Percentiles rank a stretch among this genome's conserved stretches.
phyloP scores from a whole-genome alignment of 106 monocot genomes.

The Allium sativum region DNA sequence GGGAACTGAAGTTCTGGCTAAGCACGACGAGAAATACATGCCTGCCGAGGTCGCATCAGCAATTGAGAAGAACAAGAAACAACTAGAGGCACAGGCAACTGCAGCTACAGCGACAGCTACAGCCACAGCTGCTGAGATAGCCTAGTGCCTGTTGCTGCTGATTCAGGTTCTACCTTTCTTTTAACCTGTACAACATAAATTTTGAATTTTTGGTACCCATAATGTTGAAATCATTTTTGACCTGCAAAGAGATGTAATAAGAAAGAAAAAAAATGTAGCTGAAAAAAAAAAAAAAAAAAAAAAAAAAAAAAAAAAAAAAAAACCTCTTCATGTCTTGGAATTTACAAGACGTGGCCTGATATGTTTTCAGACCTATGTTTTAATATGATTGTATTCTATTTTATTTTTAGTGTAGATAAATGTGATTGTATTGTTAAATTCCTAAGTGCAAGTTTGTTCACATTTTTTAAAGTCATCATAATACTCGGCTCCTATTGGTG shows the following conservation, averaged over 20 bases:
- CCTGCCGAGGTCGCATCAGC: constrained; percentile 89
- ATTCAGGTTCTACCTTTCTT: constrained; percentile 12
- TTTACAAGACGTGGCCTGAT: too few relatives aligned
- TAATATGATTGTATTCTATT: too few relatives aligned
- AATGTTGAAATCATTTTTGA: constrained; percentile 5
- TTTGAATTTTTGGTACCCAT: background rate
- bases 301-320: too few relatives aligned
- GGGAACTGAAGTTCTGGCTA: constrained; percentile 87
- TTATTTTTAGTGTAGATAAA: too few relatives aligned
- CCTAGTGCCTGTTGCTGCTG: background rate
- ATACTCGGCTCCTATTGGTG: too few relatives aligned
- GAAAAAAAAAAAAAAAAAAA: background rate
- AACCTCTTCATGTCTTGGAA: too few relatives aligned
- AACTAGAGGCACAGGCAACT: constrained; percentile 36
- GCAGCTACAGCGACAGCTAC: constrained; percentile 9
- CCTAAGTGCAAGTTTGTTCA: too few relatives aligned
- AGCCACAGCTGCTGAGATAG: too few relatives aligned
- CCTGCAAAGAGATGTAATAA: background rate
- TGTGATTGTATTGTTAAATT: too few relatives aligned
- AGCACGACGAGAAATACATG: constrained; percentile 99
- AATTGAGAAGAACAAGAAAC: constrained; percentile 86
- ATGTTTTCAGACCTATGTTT: too few relatives aligned
- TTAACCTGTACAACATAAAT: background rate
- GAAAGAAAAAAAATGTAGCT: background rate
- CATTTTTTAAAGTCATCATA: too few relatives aligned